Evolutionary conservation across 768 basidiomycete species (phyloP).

Genomic region (Candolleomyces eurysporus): DNA sequence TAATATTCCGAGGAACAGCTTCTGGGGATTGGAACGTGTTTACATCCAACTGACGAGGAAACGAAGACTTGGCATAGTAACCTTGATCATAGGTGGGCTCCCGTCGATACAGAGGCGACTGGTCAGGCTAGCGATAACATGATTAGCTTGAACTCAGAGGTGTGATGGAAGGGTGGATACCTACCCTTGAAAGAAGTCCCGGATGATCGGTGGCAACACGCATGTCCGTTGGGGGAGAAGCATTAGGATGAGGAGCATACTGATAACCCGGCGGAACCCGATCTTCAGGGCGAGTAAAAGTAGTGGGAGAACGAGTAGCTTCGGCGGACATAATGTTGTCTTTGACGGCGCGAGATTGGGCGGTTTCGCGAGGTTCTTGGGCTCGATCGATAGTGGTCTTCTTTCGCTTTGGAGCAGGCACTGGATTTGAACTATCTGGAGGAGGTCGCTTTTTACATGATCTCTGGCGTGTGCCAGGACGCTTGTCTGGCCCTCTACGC

Average conservation of each 20-base stretch:
- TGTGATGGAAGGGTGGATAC: neutral
- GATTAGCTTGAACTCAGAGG: constrained; percentile 1
- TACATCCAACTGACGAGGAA: constrained; percentile 37
- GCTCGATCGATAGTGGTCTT: neutral
- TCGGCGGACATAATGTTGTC: neutral
- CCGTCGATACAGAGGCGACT: neutral
- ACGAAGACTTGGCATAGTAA: constrained; percentile 33
- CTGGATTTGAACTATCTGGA: constrained; percentile 47
- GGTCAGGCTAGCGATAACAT: neutral
- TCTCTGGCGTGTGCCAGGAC: constrained; percentile 78
- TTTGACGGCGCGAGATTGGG: neutral
- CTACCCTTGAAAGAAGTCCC: constrained; percentile 24
- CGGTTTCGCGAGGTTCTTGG: constrained; percentile 7
- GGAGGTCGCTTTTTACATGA: constrained; percentile 77
- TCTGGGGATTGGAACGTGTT: constrained; percentile 34
- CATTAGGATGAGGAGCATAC: constrained; percentile 5
- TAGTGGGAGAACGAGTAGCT: neutral
- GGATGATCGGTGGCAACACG: constrained; percentile 25
- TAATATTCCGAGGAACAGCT: constrained; percentile 1
- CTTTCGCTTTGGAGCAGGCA: constrained; percentile 46
- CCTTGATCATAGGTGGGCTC: constrained; percentile 29
- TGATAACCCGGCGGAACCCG: neutral
- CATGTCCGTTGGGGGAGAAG: constrained; percentile 24
- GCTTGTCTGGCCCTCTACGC: constrained; percentile 83
- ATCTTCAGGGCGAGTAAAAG: neutral